Percentiles rank a stretch among this genome's conserved stretches.
These are phyloP conservation scores for Psidium friedrichsthalianum DNA, from an alignment of 345 rosid species.

Conservation along the genomic window DNA sequence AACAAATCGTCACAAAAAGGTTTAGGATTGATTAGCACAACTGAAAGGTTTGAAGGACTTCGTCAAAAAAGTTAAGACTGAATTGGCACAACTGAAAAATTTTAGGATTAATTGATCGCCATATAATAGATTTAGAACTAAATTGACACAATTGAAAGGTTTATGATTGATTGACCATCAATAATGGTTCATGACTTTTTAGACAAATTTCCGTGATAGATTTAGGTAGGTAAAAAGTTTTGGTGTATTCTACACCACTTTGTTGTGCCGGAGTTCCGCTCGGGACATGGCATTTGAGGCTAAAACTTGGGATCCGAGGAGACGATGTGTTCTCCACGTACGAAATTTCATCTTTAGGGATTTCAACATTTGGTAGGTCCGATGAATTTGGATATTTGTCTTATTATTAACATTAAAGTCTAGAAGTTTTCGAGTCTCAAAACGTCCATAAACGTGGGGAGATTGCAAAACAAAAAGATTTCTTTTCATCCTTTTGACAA, in stretches of 20 bases:
- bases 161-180: no score
- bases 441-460: neutral
- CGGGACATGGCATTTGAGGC: neutral
- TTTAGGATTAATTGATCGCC: no score
- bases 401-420: accelerated
- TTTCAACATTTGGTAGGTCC: neutral
- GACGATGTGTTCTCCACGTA: neutral
- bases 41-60: no score
- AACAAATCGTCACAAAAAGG: no score
- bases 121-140: no score
- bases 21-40: no score
- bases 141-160: no score
- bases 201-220: neutral
- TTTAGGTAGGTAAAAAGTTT: neutral
- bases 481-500: neutral
- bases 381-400: neutral
- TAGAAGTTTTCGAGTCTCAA: neutral
- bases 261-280: neutral
- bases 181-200: no score
- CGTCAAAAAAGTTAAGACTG: no score
- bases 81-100: no score
- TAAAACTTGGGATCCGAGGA: neutral
- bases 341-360: neutral
- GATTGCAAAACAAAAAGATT: no score
- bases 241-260: neutral